Conservation (phyloP, 2,329 filamentous ascomycete genomes). For the Aspergillus ibericus region DNA sequence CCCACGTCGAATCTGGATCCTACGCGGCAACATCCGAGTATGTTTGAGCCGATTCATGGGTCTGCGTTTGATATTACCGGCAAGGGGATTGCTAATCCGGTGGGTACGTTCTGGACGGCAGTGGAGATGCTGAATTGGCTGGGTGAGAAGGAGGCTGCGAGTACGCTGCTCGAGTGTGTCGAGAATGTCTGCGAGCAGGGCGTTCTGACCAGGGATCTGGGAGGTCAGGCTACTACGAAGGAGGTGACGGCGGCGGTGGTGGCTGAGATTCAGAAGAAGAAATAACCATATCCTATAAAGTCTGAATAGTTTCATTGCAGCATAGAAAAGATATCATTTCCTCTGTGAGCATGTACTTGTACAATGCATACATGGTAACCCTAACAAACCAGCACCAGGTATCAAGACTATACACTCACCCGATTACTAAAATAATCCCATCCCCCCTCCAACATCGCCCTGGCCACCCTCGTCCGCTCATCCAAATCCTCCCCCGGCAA, state of each 20-base stretch:
- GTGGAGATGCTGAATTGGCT: slow-evolving; percentile 68
- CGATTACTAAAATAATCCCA: slow-evolving; percentile 3
- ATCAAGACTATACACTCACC: neutral
- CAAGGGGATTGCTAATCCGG: slow-evolving; percentile 60
- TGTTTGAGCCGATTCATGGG: slow-evolving; percentile 66
- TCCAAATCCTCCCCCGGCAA: slow-evolving; percentile 10
- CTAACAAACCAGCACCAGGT: too few species aligned
- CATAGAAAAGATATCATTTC: neutral
- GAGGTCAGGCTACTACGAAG: slow-evolving; percentile 57
- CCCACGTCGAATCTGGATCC: slow-evolving; percentile 70
- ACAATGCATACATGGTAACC: too few species aligned
- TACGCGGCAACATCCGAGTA: slow-evolving; percentile 58
- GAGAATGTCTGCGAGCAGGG: slow-evolving; percentile 60
- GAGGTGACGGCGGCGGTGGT: slow-evolving; percentile 61
- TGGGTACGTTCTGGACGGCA: slow-evolving; percentile 68
- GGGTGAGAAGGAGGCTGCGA: slow-evolving; percentile 59
- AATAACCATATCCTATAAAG: too few species aligned
- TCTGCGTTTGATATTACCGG: slow-evolving; percentile 66
- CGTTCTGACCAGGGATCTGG: slow-evolving; percentile 60
- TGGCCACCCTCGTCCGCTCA: neutral
- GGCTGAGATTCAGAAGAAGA: slow-evolving; percentile 48
- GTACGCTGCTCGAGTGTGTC: slow-evolving; percentile 58
- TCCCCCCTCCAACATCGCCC: slow-evolving; percentile 1
- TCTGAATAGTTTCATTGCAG: neutral
- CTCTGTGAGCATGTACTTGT: too few species aligned